These are phyloP conservation scores for Sophora flavescens DNA, from an alignment of 306 rosid genomes.

Conservation along the genomic window DNA sequence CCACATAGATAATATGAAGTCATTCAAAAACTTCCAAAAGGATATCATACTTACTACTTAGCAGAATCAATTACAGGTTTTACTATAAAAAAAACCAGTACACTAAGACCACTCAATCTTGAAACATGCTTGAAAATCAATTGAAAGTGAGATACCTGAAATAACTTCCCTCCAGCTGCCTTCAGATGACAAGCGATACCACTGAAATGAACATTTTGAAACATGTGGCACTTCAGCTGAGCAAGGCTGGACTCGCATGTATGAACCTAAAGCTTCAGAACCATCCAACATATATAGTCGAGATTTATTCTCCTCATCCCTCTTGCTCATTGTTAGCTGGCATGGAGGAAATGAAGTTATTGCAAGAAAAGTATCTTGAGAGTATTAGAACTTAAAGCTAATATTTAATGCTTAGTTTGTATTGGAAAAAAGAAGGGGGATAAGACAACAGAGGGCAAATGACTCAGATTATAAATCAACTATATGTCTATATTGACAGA, in stretches of 20 bases:
- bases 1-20: background rate
- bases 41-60: conserved; percentile 14
- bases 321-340: conserved; percentile 88
- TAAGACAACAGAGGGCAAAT: background rate
- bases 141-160: conserved; percentile 63
- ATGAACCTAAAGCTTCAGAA: conserved; percentile 81
- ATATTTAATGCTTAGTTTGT: background rate
- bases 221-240: conserved; percentile 70
- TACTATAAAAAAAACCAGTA: conserved; percentile 2
- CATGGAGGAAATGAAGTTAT: conserved; percentile 45
- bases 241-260: conserved; percentile 65
- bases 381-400: conserved; percentile 12
- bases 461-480: conserved; percentile 1
- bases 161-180: conserved; percentile 87
- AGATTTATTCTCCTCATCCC: conserved; percentile 73
- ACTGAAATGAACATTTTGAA: conserved; percentile 81
- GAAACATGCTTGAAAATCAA: conserved; percentile 33
- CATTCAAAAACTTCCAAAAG: conserved; percentile 15
- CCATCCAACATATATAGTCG: conserved; percentile 67
- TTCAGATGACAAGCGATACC: conserved; percentile 89
- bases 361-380: conserved; percentile 34
- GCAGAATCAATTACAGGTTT: conserved; percentile 27
- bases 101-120: conserved; percentile 19
- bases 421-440: background rate
- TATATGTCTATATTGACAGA: conserved; percentile 15